A percentile compares a stretch with the other conserved stretches of the same genome.
phyloP scores from a whole-genome alignment of 2,329 filamentous ascomycete genomes.

The Hyphodiscus sp. region DNA sequence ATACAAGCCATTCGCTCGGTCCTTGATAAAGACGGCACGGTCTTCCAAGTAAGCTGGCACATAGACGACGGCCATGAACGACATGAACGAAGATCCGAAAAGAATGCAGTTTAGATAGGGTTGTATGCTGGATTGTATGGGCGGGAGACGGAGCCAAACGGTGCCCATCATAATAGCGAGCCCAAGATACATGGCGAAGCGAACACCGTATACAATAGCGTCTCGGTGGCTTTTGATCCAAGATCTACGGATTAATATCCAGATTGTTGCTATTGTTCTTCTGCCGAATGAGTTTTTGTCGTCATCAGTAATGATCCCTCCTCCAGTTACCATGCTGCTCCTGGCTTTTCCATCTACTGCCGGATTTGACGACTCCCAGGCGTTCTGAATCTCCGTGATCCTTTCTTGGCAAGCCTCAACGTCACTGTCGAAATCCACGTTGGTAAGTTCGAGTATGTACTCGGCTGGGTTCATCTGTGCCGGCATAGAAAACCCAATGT shows the following conservation, averaged over 20 bases:
- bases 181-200: slow-evolving; percentile 74
- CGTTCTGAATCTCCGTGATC: slow-evolving; percentile 45
- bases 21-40: slow-evolving; percentile 64
- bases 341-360: slow-evolving; percentile 30
- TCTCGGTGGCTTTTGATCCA: slow-evolving; percentile 83
- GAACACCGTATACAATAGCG: slow-evolving; percentile 68
- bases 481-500: slow-evolving; percentile 56
- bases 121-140: slow-evolving; percentile 67
- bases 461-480: slow-evolving; percentile 73
- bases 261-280: slow-evolving; percentile 12
- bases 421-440: slow-evolving; percentile 62
- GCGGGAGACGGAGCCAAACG: slow-evolving; percentile 68
- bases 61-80: slow-evolving; percentile 78
- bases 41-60: slow-evolving; percentile 81
- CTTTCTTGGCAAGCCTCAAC: slow-evolving; percentile 40
- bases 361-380: slow-evolving; percentile 49
- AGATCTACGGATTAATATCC: slow-evolving; percentile 57
- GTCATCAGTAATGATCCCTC: slow-evolving; percentile 3
- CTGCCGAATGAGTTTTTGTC: not conserved
- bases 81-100: slow-evolving; percentile 70
- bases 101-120: slow-evolving; percentile 78
- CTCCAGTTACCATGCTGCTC: slow-evolving; percentile 22
- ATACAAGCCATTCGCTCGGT: slow-evolving; percentile 76
- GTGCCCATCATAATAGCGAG: slow-evolving; percentile 85
- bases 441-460: slow-evolving; percentile 71